A percentile compares a stretch with the other conserved stretches of the same genome.
Evolutionary conservation across 2,329 filamentous ascomycete species (phyloP).

Genomic region (Cyanodermella asteris): DNA sequence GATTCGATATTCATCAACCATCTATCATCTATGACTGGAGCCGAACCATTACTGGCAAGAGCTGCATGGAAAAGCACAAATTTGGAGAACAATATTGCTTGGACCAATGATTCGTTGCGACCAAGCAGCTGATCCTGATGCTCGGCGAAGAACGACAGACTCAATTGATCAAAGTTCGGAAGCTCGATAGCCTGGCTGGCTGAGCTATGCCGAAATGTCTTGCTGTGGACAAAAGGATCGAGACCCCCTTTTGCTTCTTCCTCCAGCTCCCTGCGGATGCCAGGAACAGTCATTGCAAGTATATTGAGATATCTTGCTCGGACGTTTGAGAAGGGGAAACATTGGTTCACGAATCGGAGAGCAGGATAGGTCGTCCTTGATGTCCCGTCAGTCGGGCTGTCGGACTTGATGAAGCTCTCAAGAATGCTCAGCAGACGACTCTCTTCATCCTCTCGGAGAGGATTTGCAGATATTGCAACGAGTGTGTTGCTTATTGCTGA

Average conservation of each 20-base stretch:
- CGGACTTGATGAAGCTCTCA: too few relatives aligned
- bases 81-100: slow-evolving; percentile 32
- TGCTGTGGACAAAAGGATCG: too few relatives aligned
- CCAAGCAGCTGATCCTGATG: too few relatives aligned
- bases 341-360: slow-evolving; percentile 76
- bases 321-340: slow-evolving; percentile 57
- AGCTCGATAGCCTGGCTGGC: slow-evolving; percentile 19
- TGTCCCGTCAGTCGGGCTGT: too few relatives aligned
- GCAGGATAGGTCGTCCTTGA: too few relatives aligned
- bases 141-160: slow-evolving; percentile 13
- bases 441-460: slow-evolving; percentile 20
- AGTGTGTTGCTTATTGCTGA: slow-evolving; percentile 63
- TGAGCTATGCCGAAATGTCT: slow-evolving; percentile 31
- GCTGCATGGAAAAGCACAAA: slow-evolving; percentile 38
- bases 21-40: slow-evolving; percentile 44
- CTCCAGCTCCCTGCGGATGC: slow-evolving; percentile 52
- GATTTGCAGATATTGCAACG: slow-evolving; percentile 29
- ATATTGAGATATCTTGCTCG: slow-evolving; percentile 75
- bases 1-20: slow-evolving; percentile 68
- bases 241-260: slow-evolving; percentile 82
- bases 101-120: too few relatives aligned
- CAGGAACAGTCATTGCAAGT: slow-evolving; percentile 47
- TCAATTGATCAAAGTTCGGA: slow-evolving; percentile 17
- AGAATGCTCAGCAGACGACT: too few relatives aligned
- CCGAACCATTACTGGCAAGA: slow-evolving; percentile 21